Evolutionary conservation across 345 rosid species (phyloP).

Genomic region (Barbarea vulgaris): DNA sequence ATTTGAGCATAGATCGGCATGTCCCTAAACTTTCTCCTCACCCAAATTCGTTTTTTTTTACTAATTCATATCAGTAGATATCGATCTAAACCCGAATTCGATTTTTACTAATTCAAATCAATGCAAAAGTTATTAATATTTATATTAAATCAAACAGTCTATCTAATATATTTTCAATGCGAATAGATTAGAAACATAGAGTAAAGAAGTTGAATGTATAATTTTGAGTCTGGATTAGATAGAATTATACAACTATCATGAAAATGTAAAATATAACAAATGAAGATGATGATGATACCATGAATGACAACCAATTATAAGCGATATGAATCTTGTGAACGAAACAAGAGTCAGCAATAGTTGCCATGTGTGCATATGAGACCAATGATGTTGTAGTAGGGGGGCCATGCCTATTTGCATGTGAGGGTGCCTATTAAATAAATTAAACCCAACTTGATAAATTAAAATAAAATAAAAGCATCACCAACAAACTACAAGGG

Average conservation of each 20-base stretch:
- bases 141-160: not conserved
- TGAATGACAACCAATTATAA: conserved; percentile 19
- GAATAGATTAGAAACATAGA: not conserved
- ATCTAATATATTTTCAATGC: not conserved
- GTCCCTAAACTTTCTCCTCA: not conserved
- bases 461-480: not conserved
- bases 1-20: not conserved
- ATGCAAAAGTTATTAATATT: not conserved
- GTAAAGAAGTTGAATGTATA: not conserved
- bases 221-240: not conserved
- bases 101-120: not conserved
- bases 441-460: not conserved
- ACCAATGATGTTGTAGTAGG: conserved; percentile 21
- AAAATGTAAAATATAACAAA: not conserved
- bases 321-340: conserved; percentile 21
- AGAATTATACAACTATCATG: not conserved
- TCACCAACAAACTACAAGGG: conserved; percentile 12
- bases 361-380: conserved; percentile 37
- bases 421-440: conserved; percentile 11
- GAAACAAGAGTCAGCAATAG: conserved; percentile 33
- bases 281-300: not conserved
- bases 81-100: not conserved
- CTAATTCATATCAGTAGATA: not conserved
- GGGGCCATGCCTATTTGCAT: conserved; percentile 31
- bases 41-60: not conserved